phyloP scores from a whole-genome alignment of 2,329 filamentous ascomycete genomes.

The Grosmannia huntii region DNA sequence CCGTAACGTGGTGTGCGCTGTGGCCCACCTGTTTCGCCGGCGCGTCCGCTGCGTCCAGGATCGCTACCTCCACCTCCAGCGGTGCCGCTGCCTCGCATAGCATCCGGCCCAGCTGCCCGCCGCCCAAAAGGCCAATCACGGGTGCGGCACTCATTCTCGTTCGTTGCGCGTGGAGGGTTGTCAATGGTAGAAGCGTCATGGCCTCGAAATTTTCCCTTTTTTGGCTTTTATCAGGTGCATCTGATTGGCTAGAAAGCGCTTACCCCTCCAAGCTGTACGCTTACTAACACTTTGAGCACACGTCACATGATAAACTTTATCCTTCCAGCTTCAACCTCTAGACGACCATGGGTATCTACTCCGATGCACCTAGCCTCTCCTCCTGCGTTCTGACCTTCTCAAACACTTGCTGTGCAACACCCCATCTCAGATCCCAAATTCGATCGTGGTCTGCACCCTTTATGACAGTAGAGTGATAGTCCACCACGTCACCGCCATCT shows the following conservation, averaged over 20 bases:
- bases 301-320: no score
- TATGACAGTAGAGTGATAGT: constrained; percentile 14
- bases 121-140: constrained; percentile 37
- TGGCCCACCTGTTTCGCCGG: constrained; percentile 71
- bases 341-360: no score
- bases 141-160: not conserved
- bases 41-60: constrained; percentile 64
- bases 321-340: no score
- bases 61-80: constrained; percentile 64
- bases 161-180: not conserved
- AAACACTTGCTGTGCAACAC: constrained; percentile 12
- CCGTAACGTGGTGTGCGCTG: constrained; percentile 60
- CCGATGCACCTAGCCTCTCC: no score
- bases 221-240: not conserved
- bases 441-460: constrained; percentile 17
- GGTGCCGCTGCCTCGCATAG: constrained; percentile 69
- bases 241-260: not conserved
- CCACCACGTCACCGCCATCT: constrained; percentile 9
- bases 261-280: no score
- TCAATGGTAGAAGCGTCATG: not conserved
- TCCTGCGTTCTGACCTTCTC: no score
- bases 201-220: not conserved
- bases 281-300: no score
- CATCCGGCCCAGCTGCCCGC: constrained; percentile 83
- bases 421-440: constrained; percentile 14